A percentile compares a stretch with the other conserved stretches of the same genome.
Conservation (phyloP, 2,329 filamentous ascomycete genomes). For the Aspergillus sp. region DNA sequence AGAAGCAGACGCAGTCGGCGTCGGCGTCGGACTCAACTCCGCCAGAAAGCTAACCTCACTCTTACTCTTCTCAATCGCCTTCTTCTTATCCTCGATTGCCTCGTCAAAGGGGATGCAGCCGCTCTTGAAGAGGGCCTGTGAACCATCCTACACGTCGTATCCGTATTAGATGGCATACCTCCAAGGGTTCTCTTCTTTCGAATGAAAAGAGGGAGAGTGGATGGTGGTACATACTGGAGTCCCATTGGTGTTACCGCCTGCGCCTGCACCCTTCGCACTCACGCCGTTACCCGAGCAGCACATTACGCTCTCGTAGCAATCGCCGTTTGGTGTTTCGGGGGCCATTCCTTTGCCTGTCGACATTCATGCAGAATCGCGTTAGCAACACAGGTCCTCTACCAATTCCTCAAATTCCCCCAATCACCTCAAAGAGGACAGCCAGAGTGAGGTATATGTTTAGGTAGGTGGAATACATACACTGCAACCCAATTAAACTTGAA, state of each 20-base stretch:
- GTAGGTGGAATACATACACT: conserved; percentile 29
- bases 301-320: conserved; percentile 31
- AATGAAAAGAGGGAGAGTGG: neutral
- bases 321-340: conserved; percentile 15
- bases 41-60: neutral
- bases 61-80: conserved; percentile 15
- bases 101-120: conserved; percentile 30
- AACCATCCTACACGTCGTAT: neutral
- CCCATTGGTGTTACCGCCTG: no score
- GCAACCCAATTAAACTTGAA: conserved; percentile 29
- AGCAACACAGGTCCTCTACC: no score
- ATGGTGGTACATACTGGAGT: conserved; percentile 12
- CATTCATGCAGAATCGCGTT: no score
- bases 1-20: neutral
- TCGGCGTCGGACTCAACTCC: neutral
- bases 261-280: neutral
- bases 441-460: no score
- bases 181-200: neutral
- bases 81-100: conserved; percentile 29
- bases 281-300: conserved; percentile 25
- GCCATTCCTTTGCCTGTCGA: conserved; percentile 29
- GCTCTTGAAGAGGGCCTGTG: conserved; percentile 12
- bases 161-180: neutral
- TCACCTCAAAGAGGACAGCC: neutral
- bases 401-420: no score